Base-by-base conservation (phyloP, 2,329 filamentous ascomycete genomes). In the Aspergillus melleus region DNA sequence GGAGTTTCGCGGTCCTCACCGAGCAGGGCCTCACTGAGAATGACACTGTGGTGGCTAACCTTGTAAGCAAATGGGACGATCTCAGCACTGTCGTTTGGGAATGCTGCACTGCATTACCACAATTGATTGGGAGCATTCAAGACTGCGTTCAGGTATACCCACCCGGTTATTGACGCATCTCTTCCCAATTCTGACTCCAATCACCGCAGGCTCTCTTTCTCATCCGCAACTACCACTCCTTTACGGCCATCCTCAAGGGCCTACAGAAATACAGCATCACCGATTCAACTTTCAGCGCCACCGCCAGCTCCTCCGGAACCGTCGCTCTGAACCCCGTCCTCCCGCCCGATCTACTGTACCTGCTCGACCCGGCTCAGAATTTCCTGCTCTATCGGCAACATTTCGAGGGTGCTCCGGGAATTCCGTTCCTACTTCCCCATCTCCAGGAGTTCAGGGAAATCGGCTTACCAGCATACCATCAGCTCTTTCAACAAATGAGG, bases 401-500 rank as follows among this genome's bases (percentile, higher is more conserved):
- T 19, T 76, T 74, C 65, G 54, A 63, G 24, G 57, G 63, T 12
- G 61, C 65, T 6, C 75, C 74, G 0, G 76, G 76, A 4, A 69
- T 77, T 22, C 76, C 76, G 1, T 78, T 77, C 58, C 67, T 79
- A 3, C 46, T 72, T 5, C 75, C 76, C 2, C 76, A 79, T 65
- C 58, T 76, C 53, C 65, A 66, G 16, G 75, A 78, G 30, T 72
- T 68, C 52, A 68, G 69, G 42, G 64, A 69, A 51, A 59, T 66
- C 16, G 74, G 73, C 16, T 65, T 70, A 49, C 22, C 59, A 2
- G 68, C 60, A 16, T 62, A 76, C 46, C 68, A 70, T 24, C 64
- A 68, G 16, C 57, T 76, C 47, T 66, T 73, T n/a, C 66, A 68
- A 50, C 65, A 65, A 32, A 58, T 74, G 57, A 65, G 66, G 44